Evolutionary conservation across 192 early-diverging fungal genomes (phyloP), one percentile per base, ranked within the genome.

Genomic region (Coemansia aciculifera): DNA sequence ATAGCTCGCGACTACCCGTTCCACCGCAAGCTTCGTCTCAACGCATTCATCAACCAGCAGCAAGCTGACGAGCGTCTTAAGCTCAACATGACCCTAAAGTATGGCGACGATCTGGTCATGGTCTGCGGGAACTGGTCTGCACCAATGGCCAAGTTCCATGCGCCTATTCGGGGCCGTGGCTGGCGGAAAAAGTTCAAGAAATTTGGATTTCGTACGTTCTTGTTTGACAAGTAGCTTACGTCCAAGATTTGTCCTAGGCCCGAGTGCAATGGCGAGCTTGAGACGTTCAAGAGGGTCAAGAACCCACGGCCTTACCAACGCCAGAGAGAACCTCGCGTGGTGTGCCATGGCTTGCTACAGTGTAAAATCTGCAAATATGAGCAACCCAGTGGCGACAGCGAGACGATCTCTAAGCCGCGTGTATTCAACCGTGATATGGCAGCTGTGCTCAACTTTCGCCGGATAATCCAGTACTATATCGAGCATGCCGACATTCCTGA

Each of bases 51-150:
- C 37, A 38, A 38, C 7, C 37, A 38, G 7, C 37, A 38, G 37
- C 37, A 38, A 11, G 37, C 37, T 6, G 37, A 38, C 37, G 9
- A 38, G 9, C 37, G 37, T 7, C 37, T 38, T 1, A 11, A 38
- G 37, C 37, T 2, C 37, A 38, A 38, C 7, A 38, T 38, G 3
- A 7, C 1, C 1, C 7, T 11, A 11, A 38, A 7, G 7, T 38
- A 6, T 38, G 10, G 9, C 3, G 10, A 38, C 3, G 37, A 38
- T 6, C 37, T 6, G 10, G 7, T 38, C 9, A 10, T 38, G 7
- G 37, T 11, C 9, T 38, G 1, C 10, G 69, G 63, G 2, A 64
- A 65, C 56, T 72, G 70, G 70, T 65, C 59, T 1, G 63, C 64
- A 11, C 12, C 56, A 1, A 72, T 61, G 64, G n/a, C 0, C 15